Base-by-base conservation (phyloP, 352 stramenopile genomes). In the Phytophthora multivora region DNA sequence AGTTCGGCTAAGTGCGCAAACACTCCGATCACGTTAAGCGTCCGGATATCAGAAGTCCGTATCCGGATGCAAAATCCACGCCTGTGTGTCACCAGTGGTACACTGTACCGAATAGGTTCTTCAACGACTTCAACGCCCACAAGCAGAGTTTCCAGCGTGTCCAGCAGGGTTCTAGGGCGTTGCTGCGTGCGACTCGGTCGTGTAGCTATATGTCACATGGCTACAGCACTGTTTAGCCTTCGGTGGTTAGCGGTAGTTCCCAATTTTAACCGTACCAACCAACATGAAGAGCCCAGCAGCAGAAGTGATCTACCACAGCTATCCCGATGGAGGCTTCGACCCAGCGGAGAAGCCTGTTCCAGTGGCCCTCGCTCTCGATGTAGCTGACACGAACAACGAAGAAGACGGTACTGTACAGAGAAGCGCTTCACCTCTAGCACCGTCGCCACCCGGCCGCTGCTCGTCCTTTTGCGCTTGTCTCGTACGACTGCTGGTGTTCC, bases 291-390 rank as follows among this genome's bases (percentile, higher is more conserved):
- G 56, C 50, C 63, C 63, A 23, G 49, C 36, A 3, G 38, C 36
- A 23, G 60, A 73, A 11, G 66, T 73, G 21, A 69, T 71, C 55
- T 75, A 71, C 55, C 55, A 68, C 47, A 50, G 58, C n/a, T 75
- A 71, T 42, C 66, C 66, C 12, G 59, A 31, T 35, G 21, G 35
- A n/a, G 23, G 58, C 39, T 59, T 64, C 47, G 61, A 75, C 12
- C 9, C 36, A 9, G 51, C 45, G 23, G 61, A 63, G 26, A 75
- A 75, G 18, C 39, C 60, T 46, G 45, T 71, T 19, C 43, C 66
- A 7, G 60, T 66, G 1, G 66, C 66, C 1, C 13, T 74, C 28
- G 38, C 50, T 16, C 47, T 68, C 0, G 41, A 57, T 11, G 38
- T 10, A 2, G 9, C 28, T 7, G 45, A 35, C 16, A 45, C 49